phyloP scores from a whole-genome alignment of 2,329 filamentous ascomycete species.

The Cladosporium colombiae region DNA sequence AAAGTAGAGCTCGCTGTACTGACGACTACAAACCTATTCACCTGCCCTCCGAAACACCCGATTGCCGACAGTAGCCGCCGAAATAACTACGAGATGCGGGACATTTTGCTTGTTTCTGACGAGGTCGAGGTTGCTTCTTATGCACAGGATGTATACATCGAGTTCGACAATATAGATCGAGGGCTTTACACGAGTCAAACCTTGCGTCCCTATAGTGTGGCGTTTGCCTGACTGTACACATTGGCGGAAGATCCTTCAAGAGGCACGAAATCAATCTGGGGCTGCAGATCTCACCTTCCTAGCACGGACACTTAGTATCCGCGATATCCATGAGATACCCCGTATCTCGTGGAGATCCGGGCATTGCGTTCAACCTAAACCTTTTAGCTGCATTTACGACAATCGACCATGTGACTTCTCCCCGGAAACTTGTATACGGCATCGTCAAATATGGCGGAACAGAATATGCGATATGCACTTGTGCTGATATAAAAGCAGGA shows the following conservation, averaged over 20 bases:
- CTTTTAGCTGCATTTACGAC: background rate
- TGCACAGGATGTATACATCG: background rate
- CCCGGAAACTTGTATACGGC: background rate
- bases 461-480: background rate
- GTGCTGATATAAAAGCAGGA: conserved; percentile 1
- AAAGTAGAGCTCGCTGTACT: background rate
- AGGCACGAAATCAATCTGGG: background rate
- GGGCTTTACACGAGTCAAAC: background rate
- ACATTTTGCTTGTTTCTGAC: background rate
- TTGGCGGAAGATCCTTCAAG: conserved; percentile 7
- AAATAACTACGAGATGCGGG: background rate
- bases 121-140: background rate
- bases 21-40: background rate
- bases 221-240: background rate
- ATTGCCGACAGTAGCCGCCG: background rate
- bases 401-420: background rate
- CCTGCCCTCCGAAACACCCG: background rate
- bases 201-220: background rate
- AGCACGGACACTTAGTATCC: conserved; percentile 4
- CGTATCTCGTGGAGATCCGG: background rate
- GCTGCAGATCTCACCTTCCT: background rate
- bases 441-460: background rate
- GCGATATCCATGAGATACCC: background rate
- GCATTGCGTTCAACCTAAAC: background rate
- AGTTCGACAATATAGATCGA: background rate